phyloP scores from a whole-genome alignment of 441 rosid genomes.

The Populus hybrid region DNA sequence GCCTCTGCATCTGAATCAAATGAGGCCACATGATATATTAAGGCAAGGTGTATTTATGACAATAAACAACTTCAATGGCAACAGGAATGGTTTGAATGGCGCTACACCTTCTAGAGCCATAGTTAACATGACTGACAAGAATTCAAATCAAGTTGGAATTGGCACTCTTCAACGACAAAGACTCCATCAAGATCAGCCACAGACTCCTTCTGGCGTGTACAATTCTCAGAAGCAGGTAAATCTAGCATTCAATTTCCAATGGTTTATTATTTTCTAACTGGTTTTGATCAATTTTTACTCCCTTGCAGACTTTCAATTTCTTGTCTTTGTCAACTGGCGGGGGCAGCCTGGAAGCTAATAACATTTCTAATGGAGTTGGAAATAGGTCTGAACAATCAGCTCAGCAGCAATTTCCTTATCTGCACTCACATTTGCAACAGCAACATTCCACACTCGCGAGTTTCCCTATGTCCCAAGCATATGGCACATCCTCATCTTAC shows the following conservation, averaged over 20 bases:
- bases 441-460: constrained; percentile 38
- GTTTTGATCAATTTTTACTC: constrained; percentile 20
- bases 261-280: constrained; percentile 2
- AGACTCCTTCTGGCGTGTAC: constrained; percentile 23
- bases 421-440: constrained; percentile 31
- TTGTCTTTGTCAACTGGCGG: constrained; percentile 53
- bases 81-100: constrained; percentile 28
- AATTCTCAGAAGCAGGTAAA: constrained; percentile 48
- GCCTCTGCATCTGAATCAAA: constrained; percentile 23
- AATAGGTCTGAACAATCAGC: constrained; percentile 28
- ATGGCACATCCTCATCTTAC: constrained; percentile 32
- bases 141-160: constrained; percentile 28
- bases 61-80: constrained; percentile 25
- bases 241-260: constrained; percentile 3
- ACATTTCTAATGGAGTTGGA: constrained; percentile 22
- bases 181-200: constrained; percentile 25
- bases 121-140: constrained; percentile 19
- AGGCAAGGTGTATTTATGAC: constrained; percentile 31
- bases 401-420: constrained; percentile 38
- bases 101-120: constrained; percentile 12
- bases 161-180: constrained; percentile 23
- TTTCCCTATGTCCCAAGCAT: constrained; percentile 31
- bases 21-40: constrained; percentile 34
- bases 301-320: constrained; percentile 63
- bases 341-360: constrained; percentile 24